These are phyloP conservation scores for Murraya koenigii DNA, from an alignment of 345 rosid species.

Conservation along the genomic window DNA sequence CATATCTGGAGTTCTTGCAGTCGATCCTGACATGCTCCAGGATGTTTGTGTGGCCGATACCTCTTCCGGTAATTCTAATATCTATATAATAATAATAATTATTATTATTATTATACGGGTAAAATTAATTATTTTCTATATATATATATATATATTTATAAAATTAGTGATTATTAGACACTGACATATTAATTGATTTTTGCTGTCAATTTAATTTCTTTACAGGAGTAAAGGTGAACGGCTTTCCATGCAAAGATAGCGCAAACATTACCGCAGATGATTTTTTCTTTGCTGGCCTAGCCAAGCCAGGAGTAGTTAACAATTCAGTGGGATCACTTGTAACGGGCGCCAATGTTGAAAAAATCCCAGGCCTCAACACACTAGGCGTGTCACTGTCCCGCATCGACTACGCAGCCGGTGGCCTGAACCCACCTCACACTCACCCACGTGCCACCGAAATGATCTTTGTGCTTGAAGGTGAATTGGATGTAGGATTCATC, in stretches of 20 bases:
- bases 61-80: conserved; percentile 26
- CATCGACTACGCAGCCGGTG: conserved; percentile 51
- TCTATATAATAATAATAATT: too few species aligned
- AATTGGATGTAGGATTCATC: conserved; percentile 62
- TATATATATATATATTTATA: too few species aligned
- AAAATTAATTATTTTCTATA: too few species aligned
- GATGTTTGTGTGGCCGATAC: conserved; percentile 61
- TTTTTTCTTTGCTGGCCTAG: conserved; percentile 56
- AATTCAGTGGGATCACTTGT: conserved; percentile 51
- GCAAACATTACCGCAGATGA: conserved; percentile 49
- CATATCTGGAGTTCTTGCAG: conserved; percentile 31
- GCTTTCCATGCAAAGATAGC: conserved; percentile 55
- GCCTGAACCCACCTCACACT: conserved; percentile 65
- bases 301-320: conserved; percentile 44
- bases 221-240: conserved; percentile 53
- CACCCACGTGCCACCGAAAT: conserved; percentile 74
- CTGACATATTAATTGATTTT: not conserved
- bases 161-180: too few species aligned
- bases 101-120: too few species aligned
- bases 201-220: not conserved
- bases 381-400: conserved; percentile 59
- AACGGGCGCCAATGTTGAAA: conserved; percentile 51
- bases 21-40: conserved; percentile 67
- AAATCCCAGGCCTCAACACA: conserved; percentile 67
- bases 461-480: conserved; percentile 57